Evolutionary conservation across 768 basidiomycete species (phyloP).

Genomic region (Cubamyces lactineus): DNA sequence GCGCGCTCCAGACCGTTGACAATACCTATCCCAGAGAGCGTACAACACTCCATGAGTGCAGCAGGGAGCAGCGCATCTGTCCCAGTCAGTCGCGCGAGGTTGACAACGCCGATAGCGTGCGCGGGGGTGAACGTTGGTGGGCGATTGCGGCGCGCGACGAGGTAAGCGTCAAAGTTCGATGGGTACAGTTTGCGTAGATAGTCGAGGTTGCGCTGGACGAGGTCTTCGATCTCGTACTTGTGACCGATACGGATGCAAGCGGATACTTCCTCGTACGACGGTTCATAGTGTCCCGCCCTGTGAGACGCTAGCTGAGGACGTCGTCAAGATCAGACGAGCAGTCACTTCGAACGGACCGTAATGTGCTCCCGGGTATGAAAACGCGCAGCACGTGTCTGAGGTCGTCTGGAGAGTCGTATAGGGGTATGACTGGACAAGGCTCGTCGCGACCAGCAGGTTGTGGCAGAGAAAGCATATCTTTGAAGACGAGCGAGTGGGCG

Average conservation of each 20-base stretch:
- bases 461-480: constrained; percentile 21
- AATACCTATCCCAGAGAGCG: constrained; percentile 16
- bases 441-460: background rate
- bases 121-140: constrained; percentile 2
- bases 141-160: constrained; percentile 1
- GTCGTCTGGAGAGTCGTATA: constrained; percentile 13
- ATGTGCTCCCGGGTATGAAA: constrained; percentile 5
- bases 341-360: background rate
- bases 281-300: constrained; percentile 2
- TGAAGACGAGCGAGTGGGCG: constrained; percentile 22
- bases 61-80: constrained; percentile 18
- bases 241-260: constrained; percentile 19
- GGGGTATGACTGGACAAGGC: constrained; percentile 6
- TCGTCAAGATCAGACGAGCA: background rate
- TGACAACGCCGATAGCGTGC: constrained; percentile 23
- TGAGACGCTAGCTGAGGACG: too few relatives aligned
- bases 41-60: constrained; percentile 27
- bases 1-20: constrained; percentile 10
- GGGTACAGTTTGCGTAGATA: constrained; percentile 11
- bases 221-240: constrained; percentile 19
- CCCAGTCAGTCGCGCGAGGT: constrained; percentile 22
- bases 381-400: constrained; percentile 10
- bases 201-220: background rate
- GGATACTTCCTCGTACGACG: constrained; percentile 7
- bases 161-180: constrained; percentile 6